These are phyloP conservation scores for Xylariomycetidae sp. DNA, from an alignment of 2,329 filamentous ascomycete species.

Conservation along the genomic window DNA sequence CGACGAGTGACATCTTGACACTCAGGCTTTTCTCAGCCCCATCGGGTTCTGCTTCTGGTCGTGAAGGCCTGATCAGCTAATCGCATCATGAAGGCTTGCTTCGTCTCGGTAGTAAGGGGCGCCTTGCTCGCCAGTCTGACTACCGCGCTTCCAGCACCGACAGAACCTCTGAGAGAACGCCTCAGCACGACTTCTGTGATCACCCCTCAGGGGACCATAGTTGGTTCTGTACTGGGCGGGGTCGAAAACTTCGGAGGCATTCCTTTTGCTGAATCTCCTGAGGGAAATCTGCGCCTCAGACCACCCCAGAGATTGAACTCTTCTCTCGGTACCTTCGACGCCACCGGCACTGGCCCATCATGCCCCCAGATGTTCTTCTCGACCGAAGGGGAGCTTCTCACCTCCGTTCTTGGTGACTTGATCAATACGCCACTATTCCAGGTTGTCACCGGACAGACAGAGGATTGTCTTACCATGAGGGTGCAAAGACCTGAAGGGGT, in stretches of 20 bases:
- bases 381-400: slow-evolving; percentile 30
- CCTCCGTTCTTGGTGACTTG: slow-evolving; percentile 42
- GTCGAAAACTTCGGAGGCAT: slow-evolving; percentile 72
- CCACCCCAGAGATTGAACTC: slow-evolving; percentile 59
- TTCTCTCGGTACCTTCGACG: slow-evolving; percentile 55
- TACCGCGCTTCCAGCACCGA: slow-evolving; percentile 15
- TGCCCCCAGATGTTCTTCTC: slow-evolving; percentile 71
- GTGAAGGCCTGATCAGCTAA: no score
- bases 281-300: slow-evolving; percentile 61
- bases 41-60: no score
- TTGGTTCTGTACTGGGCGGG: slow-evolving; percentile 18
- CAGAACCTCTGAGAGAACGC: slow-evolving; percentile 17
- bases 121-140: slow-evolving; percentile 13
- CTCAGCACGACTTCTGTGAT: slow-evolving; percentile 18
- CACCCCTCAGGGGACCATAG: slow-evolving; percentile 23
- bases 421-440: slow-evolving; percentile 56
- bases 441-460: slow-evolving; percentile 45
- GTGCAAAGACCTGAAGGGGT: slow-evolving; percentile 57
- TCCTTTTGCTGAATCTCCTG: slow-evolving; percentile 68
- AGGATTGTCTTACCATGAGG: slow-evolving; percentile 61
- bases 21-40: no score
- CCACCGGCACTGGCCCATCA: slow-evolving; percentile 51
- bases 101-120: slow-evolving; percentile 8
- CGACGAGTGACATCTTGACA: no score
- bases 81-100: slow-evolving; percentile 12